Conservation (phyloP, 164 flowering plant genomes). For the Dillenia turbinata region DNA sequence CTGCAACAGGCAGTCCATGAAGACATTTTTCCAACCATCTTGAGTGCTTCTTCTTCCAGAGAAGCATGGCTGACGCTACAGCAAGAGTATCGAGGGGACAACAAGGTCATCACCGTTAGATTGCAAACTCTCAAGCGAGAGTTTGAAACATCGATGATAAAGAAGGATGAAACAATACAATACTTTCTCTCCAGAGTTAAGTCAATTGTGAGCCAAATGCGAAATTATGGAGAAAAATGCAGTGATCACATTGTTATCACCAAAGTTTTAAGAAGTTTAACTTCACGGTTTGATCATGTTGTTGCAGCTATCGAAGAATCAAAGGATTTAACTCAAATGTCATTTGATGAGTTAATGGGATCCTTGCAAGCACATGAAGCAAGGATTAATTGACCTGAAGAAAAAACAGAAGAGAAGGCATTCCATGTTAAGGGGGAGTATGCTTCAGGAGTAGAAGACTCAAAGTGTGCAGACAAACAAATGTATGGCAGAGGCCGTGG, state of each 20-base stretch:
- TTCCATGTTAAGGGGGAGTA: constrained; percentile 6
- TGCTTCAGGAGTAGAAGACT: no score
- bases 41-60: constrained; percentile 6
- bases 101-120: constrained; percentile 6
- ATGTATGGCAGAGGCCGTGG: no score
- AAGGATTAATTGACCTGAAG: constrained; percentile 1
- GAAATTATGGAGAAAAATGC: constrained; percentile 4
- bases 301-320: constrained; percentile 8
- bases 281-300: constrained; percentile 9
- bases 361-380: constrained; percentile 16
- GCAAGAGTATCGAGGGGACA: not conserved
- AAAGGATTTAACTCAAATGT: constrained; percentile 2
- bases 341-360: not conserved
- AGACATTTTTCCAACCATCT: constrained; percentile 5
- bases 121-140: constrained; percentile 9
- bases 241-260: not conserved
- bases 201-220: constrained; percentile 10
- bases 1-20: constrained; percentile 10
- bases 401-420: constrained; percentile 6
- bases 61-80: not conserved
- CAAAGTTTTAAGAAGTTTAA: not conserved
- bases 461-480: no score
- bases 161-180: constrained; percentile 4
- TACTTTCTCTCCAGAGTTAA: constrained; percentile 4
- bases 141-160: constrained; percentile 9